Percentiles rank a stretch among this genome's conserved stretches.
phyloP scores from a whole-genome alignment of 2,329 filamentous ascomycete genomes.

The Grosmannia serpens region DNA sequence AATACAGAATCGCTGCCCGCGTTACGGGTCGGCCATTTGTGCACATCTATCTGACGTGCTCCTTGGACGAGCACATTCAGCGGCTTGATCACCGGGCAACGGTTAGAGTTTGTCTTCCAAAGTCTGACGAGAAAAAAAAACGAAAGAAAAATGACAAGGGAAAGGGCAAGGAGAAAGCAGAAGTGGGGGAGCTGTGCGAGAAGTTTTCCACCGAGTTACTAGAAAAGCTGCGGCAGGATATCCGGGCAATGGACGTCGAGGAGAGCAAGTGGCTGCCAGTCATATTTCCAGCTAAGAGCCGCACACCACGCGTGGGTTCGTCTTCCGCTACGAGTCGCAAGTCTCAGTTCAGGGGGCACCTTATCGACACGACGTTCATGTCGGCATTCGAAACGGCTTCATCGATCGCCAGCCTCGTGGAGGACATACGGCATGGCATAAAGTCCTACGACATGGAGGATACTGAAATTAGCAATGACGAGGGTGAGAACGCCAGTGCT shows the following conservation, averaged over 20 bases:
- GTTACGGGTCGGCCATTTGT: slow-evolving; percentile 5
- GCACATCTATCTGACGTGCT: slow-evolving; percentile 6
- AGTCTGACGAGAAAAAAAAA: too few relatives aligned
- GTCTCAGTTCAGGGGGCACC: not conserved
- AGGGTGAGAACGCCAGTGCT: too few relatives aligned
- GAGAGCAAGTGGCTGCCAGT: not conserved
- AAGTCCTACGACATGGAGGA: too few relatives aligned
- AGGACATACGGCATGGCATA: too few relatives aligned
- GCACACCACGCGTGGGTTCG: not conserved
- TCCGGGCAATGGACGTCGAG: not conserved
- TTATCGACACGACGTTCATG: not conserved
- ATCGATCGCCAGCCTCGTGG: not conserved
- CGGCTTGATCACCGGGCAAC: not conserved
- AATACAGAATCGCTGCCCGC: slow-evolving; percentile 1
- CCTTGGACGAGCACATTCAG: not conserved
- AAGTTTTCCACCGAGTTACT: not conserved
- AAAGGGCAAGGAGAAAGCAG: not conserved
- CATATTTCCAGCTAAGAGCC: not conserved
- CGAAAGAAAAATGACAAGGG: not conserved
- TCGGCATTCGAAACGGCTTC: not conserved
- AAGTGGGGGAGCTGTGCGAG: not conserved
- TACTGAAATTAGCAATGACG: too few relatives aligned
- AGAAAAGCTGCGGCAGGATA: not conserved
- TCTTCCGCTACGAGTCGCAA: not conserved
- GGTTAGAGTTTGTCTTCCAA: not conserved